Conservation (phyloP, 2,329 filamentous ascomycete species). For the Trichoderma harzianum region DNA sequence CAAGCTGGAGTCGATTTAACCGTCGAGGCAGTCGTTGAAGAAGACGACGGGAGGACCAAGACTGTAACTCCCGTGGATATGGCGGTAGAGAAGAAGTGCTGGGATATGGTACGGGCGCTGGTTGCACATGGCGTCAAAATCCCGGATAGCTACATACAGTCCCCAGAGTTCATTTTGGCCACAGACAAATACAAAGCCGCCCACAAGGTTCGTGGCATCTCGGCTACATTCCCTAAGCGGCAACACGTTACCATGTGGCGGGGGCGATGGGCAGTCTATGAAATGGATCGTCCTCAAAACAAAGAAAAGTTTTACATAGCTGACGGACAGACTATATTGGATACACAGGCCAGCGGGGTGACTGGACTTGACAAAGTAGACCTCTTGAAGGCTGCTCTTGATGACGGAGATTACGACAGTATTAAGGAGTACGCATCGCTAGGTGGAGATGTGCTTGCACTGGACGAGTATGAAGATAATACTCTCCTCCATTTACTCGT, state of each 20-base stretch:
- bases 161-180: background rate
- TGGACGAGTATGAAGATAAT: background rate
- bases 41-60: background rate
- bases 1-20: background rate
- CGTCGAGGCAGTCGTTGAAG: background rate
- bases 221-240: background rate
- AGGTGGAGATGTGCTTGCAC: background rate
- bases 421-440: background rate
- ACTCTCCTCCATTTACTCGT: background rate
- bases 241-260: background rate
- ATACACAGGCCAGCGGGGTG: background rate
- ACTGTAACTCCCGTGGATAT: background rate
- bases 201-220: background rate
- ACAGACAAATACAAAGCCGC: background rate
- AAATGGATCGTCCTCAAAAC: background rate
- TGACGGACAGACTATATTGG: background rate
- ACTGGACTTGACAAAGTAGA: background rate
- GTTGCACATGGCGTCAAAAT: background rate
- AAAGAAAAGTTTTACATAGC: background rate
- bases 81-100: background rate
- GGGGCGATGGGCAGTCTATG: background rate
- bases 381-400: background rate
- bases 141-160: background rate
- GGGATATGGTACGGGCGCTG: background rate
- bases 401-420: background rate